Base-by-base conservation (phyloP, 2,329 filamentous ascomycete species). In the Scedosporium dehoogii region DNA sequence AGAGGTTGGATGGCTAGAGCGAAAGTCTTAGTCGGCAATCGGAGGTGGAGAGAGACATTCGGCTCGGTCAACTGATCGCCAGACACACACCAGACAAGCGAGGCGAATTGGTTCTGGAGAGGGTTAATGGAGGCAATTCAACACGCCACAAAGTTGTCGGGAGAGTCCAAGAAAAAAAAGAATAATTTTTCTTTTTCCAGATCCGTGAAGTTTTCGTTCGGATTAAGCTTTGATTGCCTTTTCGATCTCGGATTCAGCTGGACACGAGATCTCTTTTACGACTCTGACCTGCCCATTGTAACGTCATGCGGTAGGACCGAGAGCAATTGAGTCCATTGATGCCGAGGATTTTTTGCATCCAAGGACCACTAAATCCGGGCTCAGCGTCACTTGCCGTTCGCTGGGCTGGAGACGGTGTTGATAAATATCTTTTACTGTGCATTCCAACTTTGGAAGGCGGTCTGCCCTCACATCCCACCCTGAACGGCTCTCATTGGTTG, bases 291-390 rank as follows among this genome's bases (percentile, higher is more conserved):
- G 51, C 18, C 48, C 46, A 44, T 21, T 61, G 59, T 56, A 61
- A 61, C 59, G 48, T 61, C 59, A 61, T 61, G 46, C 48, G 58
- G 33, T 23, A 60, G 44, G 18, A 48, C 59, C 59, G 59, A 61
- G 59, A 61, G 48, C 29, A 42, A 29, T 44, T 18, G 16, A 29
- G 18, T 6, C 23, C 44, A 29, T 27, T 58, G 41, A 59, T 56
- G n/a, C 55, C 55, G 55, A 42, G 59, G 58, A 29, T 42, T 38
- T 42, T 59, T 38, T 38, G 33, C 33, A 12, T 38, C 33, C 33
- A 38, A 38, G 33, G 4, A 33, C 29, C 29, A 33, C 29, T 33
- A 33, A 33, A 38, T 38, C 33, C 33, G 33, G 33, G 33, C 33
- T 38, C 10, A 6, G 33, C 33, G 33, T 38, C 33, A 12, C 33